Conservation (phyloP, 768 basidiomycete genomes). For the Termitomyces sp. region DNA sequence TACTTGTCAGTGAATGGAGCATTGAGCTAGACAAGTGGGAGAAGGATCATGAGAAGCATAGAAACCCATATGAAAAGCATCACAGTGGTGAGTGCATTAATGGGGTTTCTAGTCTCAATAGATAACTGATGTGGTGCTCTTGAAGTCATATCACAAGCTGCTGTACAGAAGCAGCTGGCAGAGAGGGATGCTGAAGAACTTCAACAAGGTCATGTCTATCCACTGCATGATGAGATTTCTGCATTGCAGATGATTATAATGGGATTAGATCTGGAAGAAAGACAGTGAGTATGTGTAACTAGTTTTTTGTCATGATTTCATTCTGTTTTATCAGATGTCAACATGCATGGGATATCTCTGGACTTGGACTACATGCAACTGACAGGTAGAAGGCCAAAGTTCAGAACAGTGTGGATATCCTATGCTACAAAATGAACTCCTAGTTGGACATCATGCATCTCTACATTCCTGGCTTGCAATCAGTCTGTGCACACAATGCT, state of each 20-base stretch:
- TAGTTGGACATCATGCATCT: too few species aligned
- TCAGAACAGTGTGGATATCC: too few species aligned
- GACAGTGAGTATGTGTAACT: constrained; percentile 8
- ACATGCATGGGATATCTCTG: too few species aligned
- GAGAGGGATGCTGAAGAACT: constrained; percentile 5
- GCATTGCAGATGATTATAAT: constrained; percentile 2
- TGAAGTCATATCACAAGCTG: constrained; percentile 11
- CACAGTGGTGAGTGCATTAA: not conserved
- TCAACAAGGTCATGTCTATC: not conserved
- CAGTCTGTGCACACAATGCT: too few species aligned
- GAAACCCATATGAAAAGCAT: constrained; percentile 4
- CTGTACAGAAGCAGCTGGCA: constrained; percentile 8
- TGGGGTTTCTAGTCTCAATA: too few species aligned
- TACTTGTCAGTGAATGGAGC: not conserved
- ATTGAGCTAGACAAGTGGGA: constrained; percentile 5
- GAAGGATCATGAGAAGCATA: not conserved
- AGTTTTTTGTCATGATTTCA: too few species aligned
- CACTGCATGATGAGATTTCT: constrained; percentile 4
- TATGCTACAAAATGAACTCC: too few species aligned
- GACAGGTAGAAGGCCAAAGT: too few species aligned
- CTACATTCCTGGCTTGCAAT: too few species aligned
- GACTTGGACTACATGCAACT: too few species aligned
- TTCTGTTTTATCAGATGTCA: too few species aligned
- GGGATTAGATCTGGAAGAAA: constrained; percentile 16
- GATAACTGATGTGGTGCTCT: too few species aligned